Percentiles rank a stretch among this genome's conserved stretches.
Conservation (phyloP, 1,284 basidiomycete genomes). For the Tilletiopsis washingtonensis region DNA sequence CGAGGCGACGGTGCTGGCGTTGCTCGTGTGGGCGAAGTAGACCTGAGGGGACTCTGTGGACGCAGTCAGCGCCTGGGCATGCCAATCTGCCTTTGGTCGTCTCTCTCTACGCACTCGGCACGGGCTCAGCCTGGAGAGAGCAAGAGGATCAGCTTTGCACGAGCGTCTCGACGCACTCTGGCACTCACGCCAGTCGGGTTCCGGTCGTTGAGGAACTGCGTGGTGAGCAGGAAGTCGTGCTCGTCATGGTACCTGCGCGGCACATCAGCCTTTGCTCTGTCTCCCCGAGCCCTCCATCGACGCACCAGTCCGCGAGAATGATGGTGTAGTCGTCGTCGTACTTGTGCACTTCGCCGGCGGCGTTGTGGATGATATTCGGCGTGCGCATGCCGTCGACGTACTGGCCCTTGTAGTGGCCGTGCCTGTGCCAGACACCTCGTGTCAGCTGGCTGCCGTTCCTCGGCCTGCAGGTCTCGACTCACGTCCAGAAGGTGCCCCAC, state of each 20-base stretch:
- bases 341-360: constrained; percentile 47
- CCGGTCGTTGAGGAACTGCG: constrained; percentile 60
- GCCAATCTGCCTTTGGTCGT: background rate
- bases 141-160: too few species aligned
- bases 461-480: background rate
- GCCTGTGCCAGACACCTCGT: background rate
- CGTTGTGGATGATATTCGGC: constrained; percentile 66
- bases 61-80: background rate
- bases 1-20: constrained; percentile 37
- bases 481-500: constrained; percentile 76
- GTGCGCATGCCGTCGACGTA: constrained; percentile 63
- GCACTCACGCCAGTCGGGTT: constrained; percentile 48
- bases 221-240: constrained; percentile 28
- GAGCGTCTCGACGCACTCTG: too few species aligned
- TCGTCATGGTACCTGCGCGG: constrained; percentile 37
- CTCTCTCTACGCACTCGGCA: constrained; percentile 8
- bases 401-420: constrained; percentile 24
- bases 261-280: too few species aligned
- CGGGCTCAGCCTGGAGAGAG: constrained; percentile 41
- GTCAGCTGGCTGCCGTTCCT: background rate
- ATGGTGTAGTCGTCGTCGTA: constrained; percentile 92
- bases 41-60: constrained; percentile 65
- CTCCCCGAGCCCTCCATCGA: too few species aligned
- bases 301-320: constrained; percentile 74
- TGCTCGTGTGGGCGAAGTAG: constrained; percentile 65